A percentile compares a stretch with the other conserved stretches of the same genome.
Conservation (phyloP, 495 filamentous ascomycete genomes). For the Trichocladium uniseriatum region DNA sequence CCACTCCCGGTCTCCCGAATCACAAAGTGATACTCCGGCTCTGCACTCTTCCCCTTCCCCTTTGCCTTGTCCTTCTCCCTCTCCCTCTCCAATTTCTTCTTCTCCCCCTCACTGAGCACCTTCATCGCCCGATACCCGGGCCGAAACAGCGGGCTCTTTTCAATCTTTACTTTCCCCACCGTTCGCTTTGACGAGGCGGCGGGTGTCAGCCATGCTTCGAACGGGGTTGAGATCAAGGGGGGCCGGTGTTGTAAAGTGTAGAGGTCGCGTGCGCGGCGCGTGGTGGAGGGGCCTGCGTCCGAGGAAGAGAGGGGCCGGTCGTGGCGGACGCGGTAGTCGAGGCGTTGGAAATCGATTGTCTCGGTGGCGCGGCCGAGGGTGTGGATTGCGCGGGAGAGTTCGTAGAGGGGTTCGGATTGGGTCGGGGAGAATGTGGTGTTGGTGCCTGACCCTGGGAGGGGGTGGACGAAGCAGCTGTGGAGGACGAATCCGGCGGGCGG, state of each 20-base stretch:
- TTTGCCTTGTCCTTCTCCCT: slow-evolving; percentile 8
- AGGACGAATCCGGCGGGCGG: slow-evolving; percentile 22
- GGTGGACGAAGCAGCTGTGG: slow-evolving; percentile 21
- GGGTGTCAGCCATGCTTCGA: slow-evolving; percentile 11
- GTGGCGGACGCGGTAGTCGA: slow-evolving; percentile 21
- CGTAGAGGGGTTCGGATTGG: slow-evolving; percentile 19
- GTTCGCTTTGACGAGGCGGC: slow-evolving; percentile 3
- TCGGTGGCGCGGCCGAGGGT: slow-evolving; percentile 9
- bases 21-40: slow-evolving; percentile 10
- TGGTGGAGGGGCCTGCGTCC: too few species aligned
- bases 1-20: slow-evolving; percentile 17
- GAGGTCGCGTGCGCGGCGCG: not conserved
- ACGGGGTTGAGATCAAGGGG: not conserved
- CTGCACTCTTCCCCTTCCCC: slow-evolving; percentile 6
- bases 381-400: slow-evolving; percentile 24
- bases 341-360: slow-evolving; percentile 21
- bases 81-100: too few species aligned
- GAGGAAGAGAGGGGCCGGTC: not conserved
- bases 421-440: not conserved
- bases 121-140: slow-evolving; percentile 17
- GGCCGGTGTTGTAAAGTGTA: not conserved
- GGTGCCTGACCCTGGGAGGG: too few species aligned
- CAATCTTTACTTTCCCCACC: slow-evolving; percentile 17
- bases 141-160: slow-evolving; percentile 17
- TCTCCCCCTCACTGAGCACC: not conserved